Percentiles rank a stretch among this genome's conserved stretches.
Evolutionary conservation across 2,329 filamentous ascomycete species (phyloP).

Genomic region (Penicillium sp.): DNA sequence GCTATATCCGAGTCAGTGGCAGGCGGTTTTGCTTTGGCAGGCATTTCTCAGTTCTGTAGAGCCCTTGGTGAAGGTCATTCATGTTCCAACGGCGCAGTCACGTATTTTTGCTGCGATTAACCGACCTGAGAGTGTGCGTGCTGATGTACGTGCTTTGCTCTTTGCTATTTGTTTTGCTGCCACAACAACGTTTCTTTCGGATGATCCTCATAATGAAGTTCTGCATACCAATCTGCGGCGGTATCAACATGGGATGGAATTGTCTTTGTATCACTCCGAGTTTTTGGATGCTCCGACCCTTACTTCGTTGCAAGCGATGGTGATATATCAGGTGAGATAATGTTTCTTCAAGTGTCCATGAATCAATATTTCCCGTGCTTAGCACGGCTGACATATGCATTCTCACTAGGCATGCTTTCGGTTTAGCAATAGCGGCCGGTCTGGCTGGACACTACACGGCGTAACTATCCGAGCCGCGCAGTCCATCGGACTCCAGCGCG

Average conservation of each 20-base stretch:
- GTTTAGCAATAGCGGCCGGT: conserved; percentile 18
- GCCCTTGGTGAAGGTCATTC: conserved; percentile 23
- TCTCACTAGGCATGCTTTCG: conserved; percentile 14
- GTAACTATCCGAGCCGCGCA: conserved; percentile 47
- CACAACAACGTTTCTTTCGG: conserved; percentile 16
- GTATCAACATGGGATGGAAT: conserved; percentile 29
- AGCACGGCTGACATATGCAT: not conserved
- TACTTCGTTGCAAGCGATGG: conserved; percentile 25
- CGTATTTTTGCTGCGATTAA: conserved; percentile 25
- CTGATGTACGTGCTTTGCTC: conserved; percentile 21
- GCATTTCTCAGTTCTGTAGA: conserved; percentile 24
- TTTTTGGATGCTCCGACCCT: conserved; percentile 37
- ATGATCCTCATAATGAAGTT: conserved; percentile 12
- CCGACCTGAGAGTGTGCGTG: conserved; percentile 11
- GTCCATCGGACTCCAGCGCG: conserved; percentile 43
- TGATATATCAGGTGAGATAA: conserved; percentile 32
- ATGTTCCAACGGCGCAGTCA: conserved; percentile 24
- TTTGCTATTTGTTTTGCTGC: conserved; percentile 26
- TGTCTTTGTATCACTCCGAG: conserved; percentile 33
- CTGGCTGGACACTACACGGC: conserved; percentile 44
- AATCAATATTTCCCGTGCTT: not conserved
- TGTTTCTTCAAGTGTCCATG: no score
- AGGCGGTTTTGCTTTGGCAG: conserved; percentile 25
- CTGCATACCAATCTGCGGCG: conserved; percentile 11
- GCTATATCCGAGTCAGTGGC: conserved; percentile 18